Evolutionary conservation across 805 yeast species (phyloP).

Genomic region (Aciculoconidium aculeatum): DNA sequence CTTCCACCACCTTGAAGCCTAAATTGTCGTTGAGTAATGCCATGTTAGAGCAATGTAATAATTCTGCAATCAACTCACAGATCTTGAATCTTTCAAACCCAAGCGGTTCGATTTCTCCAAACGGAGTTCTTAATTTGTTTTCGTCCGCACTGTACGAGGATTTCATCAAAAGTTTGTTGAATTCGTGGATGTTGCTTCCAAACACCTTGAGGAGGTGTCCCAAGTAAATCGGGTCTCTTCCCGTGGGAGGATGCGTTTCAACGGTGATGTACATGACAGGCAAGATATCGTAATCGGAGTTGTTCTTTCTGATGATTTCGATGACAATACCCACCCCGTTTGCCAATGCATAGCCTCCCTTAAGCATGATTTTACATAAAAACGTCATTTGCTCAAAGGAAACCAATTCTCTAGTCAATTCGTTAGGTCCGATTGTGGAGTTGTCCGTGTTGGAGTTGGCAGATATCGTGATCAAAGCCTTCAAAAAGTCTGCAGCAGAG

Average conservation of each 20-base stretch:
- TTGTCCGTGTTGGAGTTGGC: conserved; percentile 43
- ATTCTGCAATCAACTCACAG: conserved; percentile 42
- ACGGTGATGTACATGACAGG: conserved; percentile 40
- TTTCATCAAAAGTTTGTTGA: conserved; percentile 30
- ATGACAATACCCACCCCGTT: conserved; percentile 45
- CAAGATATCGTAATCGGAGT: conserved; percentile 41
- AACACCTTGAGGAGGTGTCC: conserved; percentile 39
- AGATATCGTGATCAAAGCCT: conserved; percentile 40
- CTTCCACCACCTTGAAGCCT: conserved; percentile 36
- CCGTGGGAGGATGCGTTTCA: conserved; percentile 43
- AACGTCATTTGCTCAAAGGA: conserved; percentile 29
- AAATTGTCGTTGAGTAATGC: conserved; percentile 39
- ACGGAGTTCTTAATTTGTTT: conserved; percentile 17
- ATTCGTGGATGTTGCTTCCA: conserved; percentile 31
- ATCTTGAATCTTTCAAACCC: conserved; percentile 43
- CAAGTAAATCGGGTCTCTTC: conserved; percentile 42
- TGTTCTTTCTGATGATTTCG: conserved; percentile 41
- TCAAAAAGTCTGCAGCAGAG: conserved; percentile 41
- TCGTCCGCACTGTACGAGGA: conserved; percentile 12
- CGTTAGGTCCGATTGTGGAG: conserved; percentile 43
- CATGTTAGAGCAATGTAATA: conserved; percentile 43
- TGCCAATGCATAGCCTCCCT: conserved; percentile 43
- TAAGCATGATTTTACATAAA: conserved; percentile 35
- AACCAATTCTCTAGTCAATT: conserved; percentile 39
- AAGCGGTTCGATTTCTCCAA: conserved; percentile 32